Base-by-base conservation (phyloP, 148 eudicot species). In the Vaccinium vitisidaea region DNA sequence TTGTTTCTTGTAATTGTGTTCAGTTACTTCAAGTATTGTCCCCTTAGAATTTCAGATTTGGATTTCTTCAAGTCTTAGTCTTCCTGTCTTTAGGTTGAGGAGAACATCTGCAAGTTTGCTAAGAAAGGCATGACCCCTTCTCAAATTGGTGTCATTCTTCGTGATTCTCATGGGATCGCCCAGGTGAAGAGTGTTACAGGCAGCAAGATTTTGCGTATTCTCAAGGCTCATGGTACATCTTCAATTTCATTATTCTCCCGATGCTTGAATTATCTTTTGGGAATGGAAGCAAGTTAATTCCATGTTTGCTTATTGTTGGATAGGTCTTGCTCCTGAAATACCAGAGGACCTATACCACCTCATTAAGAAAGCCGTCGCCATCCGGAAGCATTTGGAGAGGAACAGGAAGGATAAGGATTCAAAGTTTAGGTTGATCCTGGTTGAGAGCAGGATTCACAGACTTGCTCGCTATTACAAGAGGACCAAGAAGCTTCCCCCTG, bases 391-490 rank as follows among this genome's bases (percentile, higher is more conserved):
- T 74, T 53, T 88, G 83, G 90, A 88, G 77, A 86, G 90, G 85
- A 88, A 88, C 85, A 88, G 90, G 87, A 88, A 88, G 88, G 90
- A 88, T 73, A 88, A 88, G 83, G 90, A 88, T 54, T 88, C 90
- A 79, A 88, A 88, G 67, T 88, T 88, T 55, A 86, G 90, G 85
- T 82, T 88, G 75, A 88, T 88, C 77, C 83, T 88, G 14, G 90
- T 88, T 30, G 90, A 88, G 81, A 88, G 90, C 87, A 88, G 90
- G 77, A 88, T 86, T 56, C 90, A 88, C 79, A 69, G 90, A 13
- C 88, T 88, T 21, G 90, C 90, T 21, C 88, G 90, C 54, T 88
- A 88, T 87, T 88, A 88, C 90, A 88, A 88, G 90, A 86, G 84
- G 75, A 88, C 90, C 4, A 88, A 88, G 90, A 88, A 88, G 90